Evolutionary conservation across 495 filamentous ascomycete genomes (phyloP).

Genomic region (Hypoxylon fuscum): DNA sequence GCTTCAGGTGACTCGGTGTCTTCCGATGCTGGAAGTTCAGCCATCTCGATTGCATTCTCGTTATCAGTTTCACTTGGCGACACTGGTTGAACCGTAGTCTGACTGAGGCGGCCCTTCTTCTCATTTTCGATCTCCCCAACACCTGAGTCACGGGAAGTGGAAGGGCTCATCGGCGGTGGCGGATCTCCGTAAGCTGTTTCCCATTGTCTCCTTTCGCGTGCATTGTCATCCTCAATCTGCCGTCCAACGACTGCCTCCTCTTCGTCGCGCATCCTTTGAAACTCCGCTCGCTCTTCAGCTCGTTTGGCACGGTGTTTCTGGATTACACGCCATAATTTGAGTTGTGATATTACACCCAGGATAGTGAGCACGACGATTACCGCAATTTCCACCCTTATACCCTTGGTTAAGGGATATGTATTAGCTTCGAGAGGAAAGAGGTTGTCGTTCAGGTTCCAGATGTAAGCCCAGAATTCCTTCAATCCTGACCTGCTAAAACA

Average conservation of each 20-base stretch:
- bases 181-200: conserved; percentile 77
- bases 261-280: conserved; percentile 67
- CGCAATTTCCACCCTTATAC: conserved; percentile 86
- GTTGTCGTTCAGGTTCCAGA: conserved; percentile 84
- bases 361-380: conserved; percentile 76
- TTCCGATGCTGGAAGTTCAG: conserved; percentile 41
- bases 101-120: conserved; percentile 52
- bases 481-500: conserved; percentile 88
- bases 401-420: conserved; percentile 87
- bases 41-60: conserved; percentile 48
- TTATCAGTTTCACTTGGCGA: conserved; percentile 39
- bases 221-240: conserved; percentile 72
- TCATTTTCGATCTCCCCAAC: conserved; percentile 62
- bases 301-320: conserved; percentile 73
- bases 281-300: conserved; percentile 63
- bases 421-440: conserved; percentile 78
- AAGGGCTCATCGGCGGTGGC: conserved; percentile 37
- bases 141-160: conserved; percentile 59
- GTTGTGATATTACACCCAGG: conserved; percentile 81
- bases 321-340: conserved; percentile 89
- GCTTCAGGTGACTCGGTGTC: conserved; percentile 29
- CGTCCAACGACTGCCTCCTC: conserved; percentile 75
- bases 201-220: conserved; percentile 77
- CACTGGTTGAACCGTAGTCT: conserved; percentile 27
- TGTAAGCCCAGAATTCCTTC: conserved; percentile 96